Conservation (phyloP, 176 grass and related monocot species). For the Areca catechu region DNA sequence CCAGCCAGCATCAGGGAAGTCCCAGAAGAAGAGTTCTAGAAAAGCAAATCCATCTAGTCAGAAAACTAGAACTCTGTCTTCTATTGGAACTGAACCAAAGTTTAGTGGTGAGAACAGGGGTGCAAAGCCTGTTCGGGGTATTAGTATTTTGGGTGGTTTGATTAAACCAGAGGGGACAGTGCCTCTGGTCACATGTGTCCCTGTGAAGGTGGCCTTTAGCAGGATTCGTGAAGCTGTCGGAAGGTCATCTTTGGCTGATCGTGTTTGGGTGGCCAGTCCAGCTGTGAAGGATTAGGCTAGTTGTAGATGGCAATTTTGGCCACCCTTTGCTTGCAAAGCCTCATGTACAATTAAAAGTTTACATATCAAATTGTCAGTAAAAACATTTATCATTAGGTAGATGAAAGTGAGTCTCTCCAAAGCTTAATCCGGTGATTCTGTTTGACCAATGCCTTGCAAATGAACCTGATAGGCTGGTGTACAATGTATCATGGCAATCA, state of each 20-base stretch:
- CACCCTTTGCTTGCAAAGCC: too few species aligned
- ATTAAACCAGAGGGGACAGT: slow-evolving; percentile 49
- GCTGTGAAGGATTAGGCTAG: slow-evolving; percentile 24
- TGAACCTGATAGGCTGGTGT: too few species aligned
- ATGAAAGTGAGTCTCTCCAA: too few species aligned
- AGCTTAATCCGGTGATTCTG: too few species aligned
- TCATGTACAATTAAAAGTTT: too few species aligned
- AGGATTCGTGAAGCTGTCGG: slow-evolving; percentile 94
- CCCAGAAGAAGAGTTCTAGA: slow-evolving; percentile 64
- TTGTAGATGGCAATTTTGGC: too few species aligned
- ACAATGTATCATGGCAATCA: too few species aligned
- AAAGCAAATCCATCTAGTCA: slow-evolving; percentile 49
- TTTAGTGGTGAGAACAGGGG: slow-evolving; percentile 23
- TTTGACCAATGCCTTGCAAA: too few species aligned
- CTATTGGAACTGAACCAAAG: slow-evolving; percentile 46
- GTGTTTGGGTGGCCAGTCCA: slow-evolving; percentile 51
- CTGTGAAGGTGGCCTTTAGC: slow-evolving; percentile 82
- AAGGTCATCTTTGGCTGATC: slow-evolving; percentile 43
- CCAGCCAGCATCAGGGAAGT: slow-evolving; percentile 29
- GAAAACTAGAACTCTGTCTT: slow-evolving; percentile 59
- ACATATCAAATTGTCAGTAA: too few species aligned
- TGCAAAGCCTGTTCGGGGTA: slow-evolving; percentile 31
- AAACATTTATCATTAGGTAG: too few species aligned
- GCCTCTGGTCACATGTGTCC: slow-evolving; percentile 83
- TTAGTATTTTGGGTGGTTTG: slow-evolving; percentile 52